Evolutionary conservation across 2,329 filamentous ascomycete genomes (phyloP), one percentile per base, ranked within the genome.

Genomic region (Tolypocladium album): DNA sequence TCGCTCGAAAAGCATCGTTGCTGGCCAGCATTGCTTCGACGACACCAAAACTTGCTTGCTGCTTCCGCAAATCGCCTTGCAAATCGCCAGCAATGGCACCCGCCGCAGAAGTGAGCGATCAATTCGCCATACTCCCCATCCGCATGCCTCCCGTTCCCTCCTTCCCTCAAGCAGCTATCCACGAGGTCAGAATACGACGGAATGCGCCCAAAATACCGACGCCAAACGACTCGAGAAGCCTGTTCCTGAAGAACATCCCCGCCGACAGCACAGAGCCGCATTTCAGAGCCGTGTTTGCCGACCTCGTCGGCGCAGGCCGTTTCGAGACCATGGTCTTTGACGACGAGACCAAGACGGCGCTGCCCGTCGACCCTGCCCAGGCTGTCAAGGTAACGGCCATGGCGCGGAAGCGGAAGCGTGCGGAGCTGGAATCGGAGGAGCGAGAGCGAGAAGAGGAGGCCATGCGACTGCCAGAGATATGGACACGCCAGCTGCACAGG

Each of bases 171-270:
- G 74, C 81, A 52, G 81, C 86, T 61, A 84, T 84, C 57, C 94
- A 97, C 76, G 90, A 92, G 74, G 79, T 97, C 68, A 96, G 96
- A 76, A 76, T 97, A 59, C 90, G 90, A 65, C 85, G 85, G 59
- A 92, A 97, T 74, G 82, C 87, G 55, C 92, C 93, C 62, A 90
- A 88, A 75, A 82, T 89, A 47, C 85, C 89, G 17, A 88, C 88
- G 9, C 79, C 82, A 59, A 82, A 89, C 72, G 88, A 93, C 67
- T 78, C 84, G 20, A 87, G 92, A 66, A 92, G 89, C 62, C 81
- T 99, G 22, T 99, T 96, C 74, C 71, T 96, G n/a, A 89, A 92
- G 64, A 97, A 99, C 68, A 77, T 95, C 0, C 94, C 94, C 8
- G 80, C 88, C 63, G 92, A 97, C 70, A 87, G 90, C 61, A 95